Conservation (phyloP, 2,329 filamentous ascomycete species). For the Trichoderma brevicompactum region DNA sequence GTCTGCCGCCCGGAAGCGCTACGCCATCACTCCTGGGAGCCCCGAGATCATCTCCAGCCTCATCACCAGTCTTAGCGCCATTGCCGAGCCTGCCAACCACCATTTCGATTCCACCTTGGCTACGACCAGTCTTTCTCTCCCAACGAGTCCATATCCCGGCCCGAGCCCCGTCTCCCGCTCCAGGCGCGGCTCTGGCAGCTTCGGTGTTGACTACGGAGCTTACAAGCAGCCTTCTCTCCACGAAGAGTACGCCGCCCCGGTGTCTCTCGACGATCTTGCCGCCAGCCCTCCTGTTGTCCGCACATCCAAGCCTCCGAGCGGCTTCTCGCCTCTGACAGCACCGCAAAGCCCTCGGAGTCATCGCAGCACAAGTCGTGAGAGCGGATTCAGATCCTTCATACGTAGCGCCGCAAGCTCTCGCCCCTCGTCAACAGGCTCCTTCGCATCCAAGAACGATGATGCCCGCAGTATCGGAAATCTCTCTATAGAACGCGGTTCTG, state of each 20-base stretch:
- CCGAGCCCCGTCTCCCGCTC: slow-evolving; percentile 34
- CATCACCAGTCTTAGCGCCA: slow-evolving; percentile 72
- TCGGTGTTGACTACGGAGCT: slow-evolving; percentile 75
- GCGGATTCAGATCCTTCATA: slow-evolving; percentile 64
- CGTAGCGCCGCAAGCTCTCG: slow-evolving; percentile 55
- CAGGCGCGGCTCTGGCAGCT: slow-evolving; percentile 53
- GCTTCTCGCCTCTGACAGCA: slow-evolving; percentile 72
- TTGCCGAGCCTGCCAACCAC: slow-evolving; percentile 67
- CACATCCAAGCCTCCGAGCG: slow-evolving; percentile 80
- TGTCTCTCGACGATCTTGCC: slow-evolving; percentile 62
- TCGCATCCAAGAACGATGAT: slow-evolving; percentile 61
- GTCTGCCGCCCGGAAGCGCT: slow-evolving; percentile 22
- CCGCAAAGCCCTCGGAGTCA: slow-evolving; percentile 55
- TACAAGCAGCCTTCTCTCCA: slow-evolving; percentile 59
- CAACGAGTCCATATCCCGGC: slow-evolving; percentile 46
- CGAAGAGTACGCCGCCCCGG: slow-evolving; percentile 51
- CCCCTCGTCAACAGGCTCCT: slow-evolving; percentile 63
- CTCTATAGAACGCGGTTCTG: slow-evolving; percentile 62
- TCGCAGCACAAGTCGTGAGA: slow-evolving; percentile 57
- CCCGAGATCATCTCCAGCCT: slow-evolving; percentile 72
- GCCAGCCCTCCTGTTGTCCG: slow-evolving; percentile 73
- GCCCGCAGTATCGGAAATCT: slow-evolving; percentile 66
- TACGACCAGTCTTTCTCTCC: slow-evolving; percentile 48
- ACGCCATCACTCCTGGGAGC: slow-evolving; percentile 52
- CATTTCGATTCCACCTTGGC: slow-evolving; percentile 67